Conservation (phyloP, 2,329 filamentous ascomycete genomes). For the Fusarium incarnatum region DNA sequence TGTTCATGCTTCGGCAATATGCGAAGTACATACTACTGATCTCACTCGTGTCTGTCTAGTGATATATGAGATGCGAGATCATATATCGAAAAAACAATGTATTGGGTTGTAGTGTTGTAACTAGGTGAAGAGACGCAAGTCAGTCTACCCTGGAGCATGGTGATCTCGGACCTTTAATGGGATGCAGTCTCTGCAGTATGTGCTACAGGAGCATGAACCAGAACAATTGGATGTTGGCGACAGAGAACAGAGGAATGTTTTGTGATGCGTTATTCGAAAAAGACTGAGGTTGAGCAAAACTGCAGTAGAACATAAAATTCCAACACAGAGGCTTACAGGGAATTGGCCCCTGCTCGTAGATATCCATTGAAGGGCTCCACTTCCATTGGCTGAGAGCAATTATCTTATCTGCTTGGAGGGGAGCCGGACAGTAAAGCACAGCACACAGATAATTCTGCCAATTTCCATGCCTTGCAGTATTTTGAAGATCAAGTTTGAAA, state of each 20-base stretch:
- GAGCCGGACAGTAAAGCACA: neutral
- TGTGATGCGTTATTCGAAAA: neutral
- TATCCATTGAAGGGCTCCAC: neutral
- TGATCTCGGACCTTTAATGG: slow-evolving; percentile 1
- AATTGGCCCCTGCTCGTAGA: neutral
- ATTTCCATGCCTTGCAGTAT: slow-evolving; percentile 3
- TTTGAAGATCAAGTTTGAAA: neutral
- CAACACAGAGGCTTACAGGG: neutral
- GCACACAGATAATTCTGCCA: slow-evolving; percentile 24
- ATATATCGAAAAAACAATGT: neutral
- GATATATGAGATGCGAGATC: neutral
- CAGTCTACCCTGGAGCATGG: slow-evolving; percentile 57
- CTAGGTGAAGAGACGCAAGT: slow-evolving; percentile 48
- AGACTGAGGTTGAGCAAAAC: neutral
- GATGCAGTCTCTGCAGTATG: slow-evolving; percentile 43
- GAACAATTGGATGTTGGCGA: slow-evolving; percentile 1
- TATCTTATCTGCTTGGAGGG: slow-evolving; percentile 30
- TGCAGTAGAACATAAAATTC: neutral
- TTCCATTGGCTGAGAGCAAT: slow-evolving; percentile 14
- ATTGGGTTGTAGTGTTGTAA: neutral
- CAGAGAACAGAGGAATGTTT: slow-evolving; percentile 3
- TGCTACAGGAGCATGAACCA: neutral
- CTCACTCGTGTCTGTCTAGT: neutral
- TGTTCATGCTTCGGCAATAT: neutral
- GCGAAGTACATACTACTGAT: neutral